Percentiles rank a stretch among this genome's conserved stretches.
These are phyloP conservation scores for Piloderma croceum DNA, from an alignment of 768 basidiomycete species.

Conservation along the genomic window DNA sequence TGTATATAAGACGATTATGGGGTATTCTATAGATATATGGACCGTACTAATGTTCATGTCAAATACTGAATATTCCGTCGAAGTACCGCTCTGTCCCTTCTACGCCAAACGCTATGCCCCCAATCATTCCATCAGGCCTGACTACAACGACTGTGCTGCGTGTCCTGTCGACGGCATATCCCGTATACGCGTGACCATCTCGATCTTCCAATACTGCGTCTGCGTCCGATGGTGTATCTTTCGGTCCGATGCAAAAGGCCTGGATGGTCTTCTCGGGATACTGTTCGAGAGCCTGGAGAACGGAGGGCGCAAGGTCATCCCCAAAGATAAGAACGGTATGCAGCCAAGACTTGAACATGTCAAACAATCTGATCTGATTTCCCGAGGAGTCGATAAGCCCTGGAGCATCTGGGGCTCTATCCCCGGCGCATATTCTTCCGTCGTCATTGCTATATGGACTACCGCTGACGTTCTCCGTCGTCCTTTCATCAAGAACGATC, in stretches of 20 bases:
- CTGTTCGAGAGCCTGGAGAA: no score
- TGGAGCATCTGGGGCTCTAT: conserved; percentile 27
- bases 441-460: conserved; percentile 15
- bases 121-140: neutral
- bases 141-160: neutral
- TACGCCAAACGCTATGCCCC: neutral
- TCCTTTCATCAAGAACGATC: conserved; percentile 15
- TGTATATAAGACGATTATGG: no score
- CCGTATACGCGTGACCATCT: neutral
- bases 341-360: no score
- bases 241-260: neutral
- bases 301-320: neutral
- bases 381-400: conserved; percentile 2
- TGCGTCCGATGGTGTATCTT: neutral
- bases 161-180: neutral
- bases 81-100: neutral
- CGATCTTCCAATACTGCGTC: neutral
- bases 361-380: neutral
- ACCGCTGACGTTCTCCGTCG: neutral
- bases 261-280: neutral
- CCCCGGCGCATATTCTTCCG: conserved; percentile 18
- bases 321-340: neutral
- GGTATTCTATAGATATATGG: no score
- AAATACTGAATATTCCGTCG: neutral
- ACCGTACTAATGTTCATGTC: no score